A percentile compares a stretch with the other conserved stretches of the same genome.
Evolutionary conservation across 2,329 filamentous ascomycete species (phyloP).

Genomic region (Lasiodiplodia sp.): DNA sequence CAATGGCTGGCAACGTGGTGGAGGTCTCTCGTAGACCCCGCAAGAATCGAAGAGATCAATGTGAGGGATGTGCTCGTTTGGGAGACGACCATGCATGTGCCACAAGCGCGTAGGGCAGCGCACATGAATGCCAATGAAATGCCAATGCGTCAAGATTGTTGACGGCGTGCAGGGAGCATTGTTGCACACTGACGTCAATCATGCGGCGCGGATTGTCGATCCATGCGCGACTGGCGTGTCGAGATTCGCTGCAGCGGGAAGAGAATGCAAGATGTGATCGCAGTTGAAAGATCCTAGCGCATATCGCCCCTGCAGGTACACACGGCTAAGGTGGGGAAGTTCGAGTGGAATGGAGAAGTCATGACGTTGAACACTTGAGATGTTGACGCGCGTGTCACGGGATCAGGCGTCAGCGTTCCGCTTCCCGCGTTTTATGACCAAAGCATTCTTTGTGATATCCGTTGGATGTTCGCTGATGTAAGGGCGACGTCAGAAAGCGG

Average conservation of each 20-base stretch:
- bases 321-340: background rate
- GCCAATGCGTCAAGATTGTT: background rate
- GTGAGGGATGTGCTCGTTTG: background rate
- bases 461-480: background rate
- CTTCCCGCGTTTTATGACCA: background rate
- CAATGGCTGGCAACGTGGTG: no score
- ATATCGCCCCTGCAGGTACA: background rate
- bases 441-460: background rate
- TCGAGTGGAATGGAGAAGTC: background rate
- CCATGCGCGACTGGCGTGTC: background rate
- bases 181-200: slow-evolving; percentile 8
- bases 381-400: background rate
- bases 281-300: background rate
- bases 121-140: background rate
- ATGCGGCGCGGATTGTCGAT: background rate
- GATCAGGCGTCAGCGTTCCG: slow-evolving; percentile 6
- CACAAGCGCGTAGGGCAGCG: background rate
- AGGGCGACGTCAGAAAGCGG: background rate
- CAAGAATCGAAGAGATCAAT: background rate
- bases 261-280: background rate
- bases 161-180: slow-evolving; percentile 2
- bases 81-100: background rate
- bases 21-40: no score
- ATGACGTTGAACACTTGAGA: background rate
- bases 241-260: background rate